Percentiles rank a stretch among this genome's conserved stretches.
Evolutionary conservation across 2,329 filamentous ascomycete genomes (phyloP).

Genomic region (Coccinonectria pachysandricola): DNA sequence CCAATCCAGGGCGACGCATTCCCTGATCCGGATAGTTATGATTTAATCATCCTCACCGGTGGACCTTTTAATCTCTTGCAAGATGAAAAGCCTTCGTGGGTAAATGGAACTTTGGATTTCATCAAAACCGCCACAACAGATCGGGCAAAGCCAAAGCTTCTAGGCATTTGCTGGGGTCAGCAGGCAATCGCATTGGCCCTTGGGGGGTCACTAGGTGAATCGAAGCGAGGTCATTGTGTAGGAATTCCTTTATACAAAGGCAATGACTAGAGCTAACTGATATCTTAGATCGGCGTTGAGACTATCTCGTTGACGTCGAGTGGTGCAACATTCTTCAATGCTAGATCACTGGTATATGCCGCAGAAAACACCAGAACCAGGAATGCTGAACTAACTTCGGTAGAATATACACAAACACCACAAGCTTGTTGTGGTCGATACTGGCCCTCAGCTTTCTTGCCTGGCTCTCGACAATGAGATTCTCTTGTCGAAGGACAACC

Average conservation of each 20-base stretch:
- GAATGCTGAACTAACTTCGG: background rate
- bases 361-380: background rate
- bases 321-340: too few relatives aligned
- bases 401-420: conserved; percentile 2
- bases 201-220: background rate
- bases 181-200: conserved; percentile 2
- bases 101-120: conserved; percentile 1
- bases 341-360: too few relatives aligned
- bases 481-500: conserved; percentile 1
- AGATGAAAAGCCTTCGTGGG: conserved; percentile 1
- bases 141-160: conserved; percentile 1
- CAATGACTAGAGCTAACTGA: too few relatives aligned
- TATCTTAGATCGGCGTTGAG: too few relatives aligned
- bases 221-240: conserved; percentile 1
- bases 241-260: background rate
- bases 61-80: conserved; percentile 2
- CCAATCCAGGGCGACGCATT: conserved; percentile 1
- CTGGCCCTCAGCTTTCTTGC: conserved; percentile 1
- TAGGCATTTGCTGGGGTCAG: conserved; percentile 2
- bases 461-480: conserved; percentile 2
- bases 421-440: conserved; percentile 1
- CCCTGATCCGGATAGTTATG: background rate
- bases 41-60: conserved; percentile 1
- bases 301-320: too few relatives aligned
- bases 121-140: conserved; percentile 1